Conservation (phyloP, 306 rosid genomes). For the Ziziphus jujuba region DNA sequence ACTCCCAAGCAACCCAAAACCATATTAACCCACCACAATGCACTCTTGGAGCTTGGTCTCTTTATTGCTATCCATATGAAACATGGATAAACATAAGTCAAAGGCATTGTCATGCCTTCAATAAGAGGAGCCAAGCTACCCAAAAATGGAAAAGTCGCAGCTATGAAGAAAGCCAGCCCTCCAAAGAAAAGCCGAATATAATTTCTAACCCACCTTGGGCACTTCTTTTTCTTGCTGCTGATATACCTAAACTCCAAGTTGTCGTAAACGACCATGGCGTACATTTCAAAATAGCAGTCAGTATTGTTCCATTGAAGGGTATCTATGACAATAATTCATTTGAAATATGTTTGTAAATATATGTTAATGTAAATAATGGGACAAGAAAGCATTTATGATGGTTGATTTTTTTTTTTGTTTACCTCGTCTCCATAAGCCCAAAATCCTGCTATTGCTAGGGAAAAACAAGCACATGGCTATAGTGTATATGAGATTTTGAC, state of each 20-base stretch:
- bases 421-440: slow-evolving; percentile 74
- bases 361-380: background rate
- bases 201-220: slow-evolving; percentile 35
- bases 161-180: slow-evolving; percentile 40
- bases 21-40: slow-evolving; percentile 39
- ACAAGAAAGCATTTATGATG: background rate
- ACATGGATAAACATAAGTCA: slow-evolving; percentile 71
- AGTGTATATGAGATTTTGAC: slow-evolving; percentile 46
- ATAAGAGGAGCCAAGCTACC: slow-evolving; percentile 43
- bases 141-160: slow-evolving; percentile 66
- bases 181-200: slow-evolving; percentile 49
- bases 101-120: slow-evolving; percentile 59
- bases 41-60: slow-evolving; percentile 39
- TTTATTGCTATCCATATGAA: slow-evolving; percentile 71
- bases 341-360: background rate
- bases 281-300: slow-evolving; percentile 46
- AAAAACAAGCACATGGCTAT: slow-evolving; percentile 43
- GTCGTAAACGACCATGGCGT: slow-evolving; percentile 61
- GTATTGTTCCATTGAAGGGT: slow-evolving; percentile 27
- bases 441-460: slow-evolving; percentile 61
- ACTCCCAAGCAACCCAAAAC: slow-evolving; percentile 60
- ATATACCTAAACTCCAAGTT: slow-evolving; percentile 52
- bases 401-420: background rate
- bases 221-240: slow-evolving; percentile 36
- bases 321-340: slow-evolving; percentile 35